These are phyloP conservation scores for Henckelia pumila DNA, from an alignment of 257 asterid species.

Conservation along the genomic window DNA sequence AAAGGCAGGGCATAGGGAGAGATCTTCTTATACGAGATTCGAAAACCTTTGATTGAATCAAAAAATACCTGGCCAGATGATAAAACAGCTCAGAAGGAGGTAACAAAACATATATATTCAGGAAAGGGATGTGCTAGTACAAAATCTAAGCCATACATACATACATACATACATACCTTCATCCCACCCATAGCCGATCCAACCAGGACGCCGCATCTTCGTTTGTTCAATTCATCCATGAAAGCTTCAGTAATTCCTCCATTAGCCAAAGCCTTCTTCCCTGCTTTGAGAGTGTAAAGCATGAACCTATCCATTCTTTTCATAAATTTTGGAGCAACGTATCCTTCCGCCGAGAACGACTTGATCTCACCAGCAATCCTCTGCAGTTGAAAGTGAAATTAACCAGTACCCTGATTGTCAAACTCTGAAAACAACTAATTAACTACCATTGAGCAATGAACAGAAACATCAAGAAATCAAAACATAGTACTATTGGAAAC, in stretches of 20 bases:
- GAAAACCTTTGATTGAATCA: conserved; percentile 83
- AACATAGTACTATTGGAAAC: conserved; percentile 78
- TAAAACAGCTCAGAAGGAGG: conserved; percentile 16
- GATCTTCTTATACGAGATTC: conserved; percentile 80
- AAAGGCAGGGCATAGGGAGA: conserved; percentile 95
- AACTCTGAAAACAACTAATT: conserved; percentile 26
- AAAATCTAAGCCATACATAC: too few relatives aligned
- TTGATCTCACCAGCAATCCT: conserved; percentile 96
- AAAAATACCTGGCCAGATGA: conserved; percentile 63
- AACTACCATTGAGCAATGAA: conserved; percentile 23
- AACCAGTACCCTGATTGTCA: conserved; percentile 22
- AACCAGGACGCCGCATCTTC: conserved; percentile 77
- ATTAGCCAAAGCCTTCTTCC: conserved; percentile 88
- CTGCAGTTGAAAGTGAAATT: conserved; percentile 53
- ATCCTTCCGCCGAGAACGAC: conserved; percentile 82
- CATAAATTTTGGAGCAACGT: conserved; percentile 84
- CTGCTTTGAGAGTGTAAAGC: conserved; percentile 94
- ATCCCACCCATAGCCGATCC: conserved; percentile 96
- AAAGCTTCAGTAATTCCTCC: conserved; percentile 73
- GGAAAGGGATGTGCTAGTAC: conserved; percentile 1
- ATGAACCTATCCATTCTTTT: conserved; percentile 90
- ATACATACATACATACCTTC: too few relatives aligned
- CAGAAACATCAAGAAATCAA: conserved; percentile 16
- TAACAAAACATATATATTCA: conserved; percentile 8
- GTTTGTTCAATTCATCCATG: conserved; percentile 66